Evolutionary conservation across 23 red algal genomes (phyloP), one percentile per base, ranked within the genome.

Genomic region (Gracilaria vermiculophylla): DNA sequence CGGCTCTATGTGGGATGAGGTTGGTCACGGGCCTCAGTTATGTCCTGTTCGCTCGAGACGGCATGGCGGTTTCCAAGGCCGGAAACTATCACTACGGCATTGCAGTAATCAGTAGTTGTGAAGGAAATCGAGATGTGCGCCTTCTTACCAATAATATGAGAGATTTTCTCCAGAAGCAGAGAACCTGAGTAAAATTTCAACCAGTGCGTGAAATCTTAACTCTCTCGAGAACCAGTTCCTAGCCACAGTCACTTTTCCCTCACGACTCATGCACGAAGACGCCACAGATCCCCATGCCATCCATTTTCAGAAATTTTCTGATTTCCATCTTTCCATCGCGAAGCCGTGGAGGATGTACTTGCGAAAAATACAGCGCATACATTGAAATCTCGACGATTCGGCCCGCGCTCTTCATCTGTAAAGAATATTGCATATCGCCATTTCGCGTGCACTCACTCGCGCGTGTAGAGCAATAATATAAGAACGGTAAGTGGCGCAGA

Each of bases 11-110:
- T 17, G 67, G 67, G 37, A 42, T 73, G 10, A n/a, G 16, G 5
- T 40, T 73, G 1, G 5, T 48, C 2, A 48, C 39, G 12, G 67
- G 67, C 8, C 39, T 45, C 2, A 73, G 37, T 32, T 73, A 73
- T n/a, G 36, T 73, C 1, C 37, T 73, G 5, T 48, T 45, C 40
- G 39, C 42, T 0, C 67, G 67, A 23, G 67, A 73, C 15, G 67
- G 67, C 15, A 25, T 7, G 1, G 20, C 40, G 5, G 0, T 73
- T 24, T 73, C 67, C 0, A n/a, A 28, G n/a, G 67, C 67, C 2
- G 67, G 67, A 6, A 73, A 73, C 17, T 73, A 23, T n/a, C 67
- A 73, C 67, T 48, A 45, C 67, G 67, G 67, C 1, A 24, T 73
- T 1, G n/a, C 9, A 10, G 67, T 73, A n/a, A 48, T 73, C 10